phyloP scores from a whole-genome alignment of 1,284 basidiomycete genomes.

The Anthracocystis walkeri region DNA sequence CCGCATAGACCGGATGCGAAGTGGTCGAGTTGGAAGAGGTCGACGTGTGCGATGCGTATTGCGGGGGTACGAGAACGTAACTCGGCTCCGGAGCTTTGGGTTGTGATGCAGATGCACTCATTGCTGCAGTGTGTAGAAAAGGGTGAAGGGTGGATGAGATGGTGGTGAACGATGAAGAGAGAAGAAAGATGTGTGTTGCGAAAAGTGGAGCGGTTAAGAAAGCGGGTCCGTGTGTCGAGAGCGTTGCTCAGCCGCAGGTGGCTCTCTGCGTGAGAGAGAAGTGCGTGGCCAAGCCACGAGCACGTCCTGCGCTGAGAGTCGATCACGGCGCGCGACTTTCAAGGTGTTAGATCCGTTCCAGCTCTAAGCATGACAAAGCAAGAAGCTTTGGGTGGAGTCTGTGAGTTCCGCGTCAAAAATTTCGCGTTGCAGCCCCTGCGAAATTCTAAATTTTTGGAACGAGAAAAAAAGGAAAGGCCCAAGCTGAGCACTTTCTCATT shows the following conservation, averaged over 20 bases:
- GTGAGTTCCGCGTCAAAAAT: constrained; percentile 10
- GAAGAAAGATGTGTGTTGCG: background rate
- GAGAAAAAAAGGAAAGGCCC: background rate
- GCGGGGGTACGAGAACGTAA: constrained; percentile 55
- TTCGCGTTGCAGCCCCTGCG: constrained; percentile 1
- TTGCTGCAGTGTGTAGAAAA: background rate
- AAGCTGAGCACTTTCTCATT: constrained; percentile 10
- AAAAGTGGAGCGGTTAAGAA: constrained; percentile 9
- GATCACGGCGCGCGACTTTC: constrained; percentile 20
- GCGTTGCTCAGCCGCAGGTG: constrained; percentile 8
- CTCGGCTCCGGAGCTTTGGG: constrained; percentile 31
- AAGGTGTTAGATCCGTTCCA: constrained; percentile 5
- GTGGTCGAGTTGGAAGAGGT: constrained; percentile 48
- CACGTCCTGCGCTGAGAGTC: background rate
- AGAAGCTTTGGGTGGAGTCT: constrained; percentile 20
- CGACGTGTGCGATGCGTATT: constrained; percentile 30
- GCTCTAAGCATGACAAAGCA: constrained; percentile 10
- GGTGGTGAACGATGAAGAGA: background rate
- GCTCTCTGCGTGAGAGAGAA: background rate
- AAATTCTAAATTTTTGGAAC: constrained; percentile 8
- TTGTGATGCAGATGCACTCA: constrained; percentile 30
- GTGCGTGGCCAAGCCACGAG: too few species aligned
- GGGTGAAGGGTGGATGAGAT: background rate
- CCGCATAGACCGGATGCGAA: constrained; percentile 59
- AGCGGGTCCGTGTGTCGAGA: constrained; percentile 29